Base-by-base conservation (phyloP, 2,329 filamentous ascomycete genomes). In the Aspergillus clavatus region DNA sequence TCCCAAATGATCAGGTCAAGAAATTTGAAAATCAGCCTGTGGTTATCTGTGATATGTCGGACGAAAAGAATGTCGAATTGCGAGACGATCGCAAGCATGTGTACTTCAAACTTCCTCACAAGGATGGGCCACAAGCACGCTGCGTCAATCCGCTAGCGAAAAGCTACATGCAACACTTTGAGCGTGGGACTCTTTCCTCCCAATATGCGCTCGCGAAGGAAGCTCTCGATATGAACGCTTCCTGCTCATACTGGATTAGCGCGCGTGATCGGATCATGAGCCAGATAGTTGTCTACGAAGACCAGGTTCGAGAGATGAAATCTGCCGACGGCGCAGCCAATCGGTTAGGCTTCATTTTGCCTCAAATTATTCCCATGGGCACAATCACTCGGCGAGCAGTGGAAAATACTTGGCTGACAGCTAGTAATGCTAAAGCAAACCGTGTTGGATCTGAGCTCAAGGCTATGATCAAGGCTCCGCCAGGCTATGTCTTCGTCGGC, bases 171-270 rank as follows among this genome's bases (percentile, higher is more conserved):
- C 68, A 82, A 41, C 96, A 94, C 64, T 97, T 98, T 59, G 93
- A 98, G 59, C 87, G 86, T 27, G 91, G 89, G 0, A 87, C 79
- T 0, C 72, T 98, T 3, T 87, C 88, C 0, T 97, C 91, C 0
- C 86, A 95, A 65, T 97, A 86, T 59, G 66, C 82, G 0, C 91
- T 96, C 59, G 93, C 93, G 0, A 97, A 94, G 61, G 89, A 95
- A 65, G 93, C 94, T 0, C 73, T 98, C 35, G 87, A 97, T 57
- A 98, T 98, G 93, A 98, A 98, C 58, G 89, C 93, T 0, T 95
- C 89, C 0, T 98, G 94, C 64, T 97, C 91, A 0, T 98, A 98
- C 68, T 98, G 94, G 93, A 97, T 98, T 57, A 95, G 89, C 59
- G 90, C 93, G 12, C 80, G 93, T 50, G 89, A 95, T 61, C 78